Evolutionary conservation across 441 rosid genomes (phyloP).

Genomic region (Adansonia grandidieri): DNA sequence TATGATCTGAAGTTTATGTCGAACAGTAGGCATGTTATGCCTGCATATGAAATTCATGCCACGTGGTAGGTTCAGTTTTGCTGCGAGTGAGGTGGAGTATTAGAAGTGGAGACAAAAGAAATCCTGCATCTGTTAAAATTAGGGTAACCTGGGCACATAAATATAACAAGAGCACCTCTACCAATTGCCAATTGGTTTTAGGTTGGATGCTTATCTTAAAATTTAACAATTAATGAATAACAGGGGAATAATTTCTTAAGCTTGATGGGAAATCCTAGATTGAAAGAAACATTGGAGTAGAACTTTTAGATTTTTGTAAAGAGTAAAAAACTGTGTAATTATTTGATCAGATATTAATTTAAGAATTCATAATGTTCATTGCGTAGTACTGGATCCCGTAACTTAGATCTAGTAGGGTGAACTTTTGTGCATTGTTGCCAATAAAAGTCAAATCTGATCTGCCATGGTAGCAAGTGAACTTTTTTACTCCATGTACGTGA

Average conservation of each 20-base stretch:
- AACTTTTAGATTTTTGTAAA: not conserved
- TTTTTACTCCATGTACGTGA: not conserved
- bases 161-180: not conserved
- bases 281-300: not conserved
- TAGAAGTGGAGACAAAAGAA: conserved; percentile 12
- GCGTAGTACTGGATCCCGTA: not conserved
- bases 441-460: not conserved
- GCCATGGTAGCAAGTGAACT: conserved; percentile 10
- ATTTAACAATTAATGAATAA: conserved; percentile 2
- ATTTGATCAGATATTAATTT: not conserved
- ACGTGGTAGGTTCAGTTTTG: not conserved
- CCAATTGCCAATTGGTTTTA: conserved; percentile 6
- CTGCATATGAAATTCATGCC: conserved; percentile 3
- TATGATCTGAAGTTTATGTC: not conserved
- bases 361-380: conserved; percentile 5
- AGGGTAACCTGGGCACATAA: not conserved
- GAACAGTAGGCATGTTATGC: not conserved
- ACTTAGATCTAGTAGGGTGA: not conserved
- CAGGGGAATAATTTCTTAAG: conserved; percentile 5
- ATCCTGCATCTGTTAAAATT: conserved; percentile 5
- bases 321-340: not conserved
- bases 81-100: not conserved
- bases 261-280: not conserved
- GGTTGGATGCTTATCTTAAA: not conserved
- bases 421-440: not conserved